A percentile compares a stretch with the other conserved stretches of the same genome.
phyloP scores from a whole-genome alignment of 2,329 filamentous ascomycete genomes.

The Whalleya microplaca region DNA sequence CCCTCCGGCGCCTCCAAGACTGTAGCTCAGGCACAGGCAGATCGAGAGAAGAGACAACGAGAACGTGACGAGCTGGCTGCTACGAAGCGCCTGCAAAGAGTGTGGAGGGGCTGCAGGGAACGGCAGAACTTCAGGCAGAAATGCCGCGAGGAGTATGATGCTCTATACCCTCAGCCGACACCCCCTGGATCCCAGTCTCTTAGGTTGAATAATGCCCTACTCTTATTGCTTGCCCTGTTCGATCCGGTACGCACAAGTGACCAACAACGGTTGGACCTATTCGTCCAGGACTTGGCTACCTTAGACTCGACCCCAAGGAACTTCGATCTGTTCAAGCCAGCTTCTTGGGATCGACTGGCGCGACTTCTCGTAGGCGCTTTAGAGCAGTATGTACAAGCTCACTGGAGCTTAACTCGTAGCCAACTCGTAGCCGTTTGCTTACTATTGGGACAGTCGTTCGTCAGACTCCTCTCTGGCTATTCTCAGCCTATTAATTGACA shows the following conservation, averaged over 20 bases:
- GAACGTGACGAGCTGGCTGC: conserved; percentile 80
- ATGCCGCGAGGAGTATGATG: conserved; percentile 67
- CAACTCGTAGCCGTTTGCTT: conserved; percentile 3
- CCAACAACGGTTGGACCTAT: conserved; percentile 48
- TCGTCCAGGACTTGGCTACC: conserved; percentile 47
- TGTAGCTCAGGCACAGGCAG: conserved; percentile 83
- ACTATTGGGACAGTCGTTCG: conserved; percentile 27
- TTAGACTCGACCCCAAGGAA: conserved; percentile 13
- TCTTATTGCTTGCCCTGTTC: conserved; percentile 56
- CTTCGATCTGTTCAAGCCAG: conserved; percentile 20
- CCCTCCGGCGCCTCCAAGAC: conserved; percentile 73
- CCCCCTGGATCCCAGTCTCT: conserved; percentile 35
- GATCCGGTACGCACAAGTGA: conserved; percentile 50
- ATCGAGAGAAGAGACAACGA: conserved; percentile 77
- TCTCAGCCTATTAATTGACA: conserved; percentile 42
- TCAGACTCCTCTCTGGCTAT: conserved; percentile 34
- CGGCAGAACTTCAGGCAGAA: conserved; percentile 60
- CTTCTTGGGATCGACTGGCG: conserved; percentile 32
- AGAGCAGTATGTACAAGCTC: conserved; percentile 28
- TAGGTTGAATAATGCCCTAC: conserved; percentile 43
- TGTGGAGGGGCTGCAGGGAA: conserved; percentile 77
- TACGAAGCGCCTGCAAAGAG: conserved; percentile 72
- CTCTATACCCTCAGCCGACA: conserved; percentile 49
- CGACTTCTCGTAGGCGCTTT: conserved; percentile 33
- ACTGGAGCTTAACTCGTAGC: background rate